Base-by-base conservation (phyloP, 495 filamentous ascomycete species). In the Usnea hakonensis region DNA sequence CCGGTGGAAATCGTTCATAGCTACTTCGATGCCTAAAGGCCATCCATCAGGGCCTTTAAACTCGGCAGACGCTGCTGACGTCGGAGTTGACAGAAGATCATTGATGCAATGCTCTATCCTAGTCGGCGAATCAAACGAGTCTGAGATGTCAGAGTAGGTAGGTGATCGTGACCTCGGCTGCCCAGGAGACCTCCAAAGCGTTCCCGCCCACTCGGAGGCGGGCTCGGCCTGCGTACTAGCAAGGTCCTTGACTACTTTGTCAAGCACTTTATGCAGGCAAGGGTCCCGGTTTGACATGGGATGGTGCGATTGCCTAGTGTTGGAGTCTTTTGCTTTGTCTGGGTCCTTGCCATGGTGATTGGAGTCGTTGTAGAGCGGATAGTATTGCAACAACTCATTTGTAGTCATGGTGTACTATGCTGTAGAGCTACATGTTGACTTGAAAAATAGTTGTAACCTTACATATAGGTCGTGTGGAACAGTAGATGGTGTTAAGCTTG, bases 1-100 rank as follows among this genome's bases (percentile, higher is more conserved):
- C 14, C 57, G 26, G 2, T 50, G 16, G 14, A 46, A 59, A 26
- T 43, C 57, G 32, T 59, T 36, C 5, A 59, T 59, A n/a, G 57
- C 57, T 48, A 23, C 36, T 50, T 59, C n/a, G 26, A 59, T 19
- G 17, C 41, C 32, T n/a, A 46, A 36, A 11, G 57, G 57, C 57
- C 43, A 41, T 23, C 43, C 40, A 32, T 52, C 48, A 5, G 48
- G 48, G 48, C 48, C 48, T 52, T 16, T 52, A 28, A 52, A 32
- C 5, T 52, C 13, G 28, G 48, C 23, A 32, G 48, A 52, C 26
- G 26, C 32, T 32, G 48, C 26, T 3, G 48, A 52, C 2, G 32
- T 52, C 4, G 48, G 48, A 52, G 48, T 52, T 3, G 28, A 52
- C 14, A 52, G 28, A n/a, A 52, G 48, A 32, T 52, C 10, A 2